Conservation (phyloP, 805 yeast species). For the Clavispora santaluciae region DNA sequence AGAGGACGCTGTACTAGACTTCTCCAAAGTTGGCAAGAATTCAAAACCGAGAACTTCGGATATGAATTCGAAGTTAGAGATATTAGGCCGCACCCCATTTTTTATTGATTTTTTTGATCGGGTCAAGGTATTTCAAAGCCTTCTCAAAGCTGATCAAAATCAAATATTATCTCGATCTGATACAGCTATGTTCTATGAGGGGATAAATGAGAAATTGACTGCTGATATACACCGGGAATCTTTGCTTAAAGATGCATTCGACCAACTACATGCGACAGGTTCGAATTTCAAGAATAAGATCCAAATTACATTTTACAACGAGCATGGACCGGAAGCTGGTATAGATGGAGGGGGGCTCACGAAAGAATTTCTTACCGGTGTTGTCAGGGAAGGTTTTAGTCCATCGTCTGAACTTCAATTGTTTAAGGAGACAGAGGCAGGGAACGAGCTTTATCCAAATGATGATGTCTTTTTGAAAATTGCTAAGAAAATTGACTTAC, state of each 20-base stretch:
- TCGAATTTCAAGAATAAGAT: constrained; percentile 53
- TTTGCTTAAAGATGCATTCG: constrained; percentile 71
- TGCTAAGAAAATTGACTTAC: constrained; percentile 26
- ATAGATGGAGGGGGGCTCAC: constrained; percentile 97
- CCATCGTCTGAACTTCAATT: constrained; percentile 23
- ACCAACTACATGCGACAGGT: constrained; percentile 50
- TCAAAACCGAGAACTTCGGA: constrained; percentile 4
- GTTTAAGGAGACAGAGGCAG: constrained; percentile 38
- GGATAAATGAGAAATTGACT: constrained; percentile 17
- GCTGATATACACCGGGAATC: constrained; percentile 66
- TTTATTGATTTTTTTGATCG: constrained; percentile 72
- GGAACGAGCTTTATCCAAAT: constrained; percentile 71
- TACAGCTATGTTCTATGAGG: constrained; percentile 11
- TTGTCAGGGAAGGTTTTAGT: constrained; percentile 64
- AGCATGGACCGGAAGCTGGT: constrained; percentile 79
- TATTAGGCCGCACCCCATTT: constrained; percentile 68
- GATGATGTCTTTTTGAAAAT: constrained; percentile 44
- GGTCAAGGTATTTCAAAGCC: constrained; percentile 63
- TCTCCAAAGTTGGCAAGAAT: neutral
- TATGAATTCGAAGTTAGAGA: constrained; percentile 33
- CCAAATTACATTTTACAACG: constrained; percentile 62
- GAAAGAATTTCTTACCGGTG: constrained; percentile 78
- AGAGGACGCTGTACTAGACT: constrained; percentile 5
- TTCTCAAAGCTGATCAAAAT: constrained; percentile 52
- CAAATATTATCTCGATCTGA: constrained; percentile 16